phyloP scores from a whole-genome alignment of 2,329 filamentous ascomycete species.

The Seiridium cupressi region DNA sequence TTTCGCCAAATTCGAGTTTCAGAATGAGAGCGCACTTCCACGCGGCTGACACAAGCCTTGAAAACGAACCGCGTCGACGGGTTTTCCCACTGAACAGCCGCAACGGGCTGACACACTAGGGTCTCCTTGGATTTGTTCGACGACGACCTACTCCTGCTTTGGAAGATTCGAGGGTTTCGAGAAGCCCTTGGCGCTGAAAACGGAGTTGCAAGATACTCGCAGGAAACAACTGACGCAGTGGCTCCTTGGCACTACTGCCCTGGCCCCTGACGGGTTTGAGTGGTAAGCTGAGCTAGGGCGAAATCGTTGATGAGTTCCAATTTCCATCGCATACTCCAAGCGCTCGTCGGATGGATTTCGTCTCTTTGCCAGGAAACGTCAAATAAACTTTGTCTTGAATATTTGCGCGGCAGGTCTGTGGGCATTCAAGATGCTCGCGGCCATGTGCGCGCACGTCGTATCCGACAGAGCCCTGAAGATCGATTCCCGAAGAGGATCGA shows the following conservation, averaged over 20 bases:
- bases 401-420: no score
- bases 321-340: no score
- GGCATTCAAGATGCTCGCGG: no score
- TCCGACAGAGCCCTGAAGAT: neutral
- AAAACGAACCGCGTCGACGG: neutral
- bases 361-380: no score
- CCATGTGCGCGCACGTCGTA: neutral
- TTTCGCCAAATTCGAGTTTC: constrained; percentile 14
- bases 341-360: no score
- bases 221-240: neutral
- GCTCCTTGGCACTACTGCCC: constrained; percentile 2
- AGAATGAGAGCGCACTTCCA: constrained; percentile 5
- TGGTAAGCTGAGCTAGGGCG: neutral
- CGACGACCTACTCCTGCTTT: neutral
- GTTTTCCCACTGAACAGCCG: constrained; percentile 16
- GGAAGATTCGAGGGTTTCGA: constrained; percentile 21
- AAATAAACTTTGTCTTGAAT: no score
- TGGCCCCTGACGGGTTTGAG: neutral
- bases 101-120: constrained; percentile 19
- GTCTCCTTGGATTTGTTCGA: neutral
- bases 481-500: neutral
- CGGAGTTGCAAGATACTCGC: neutral
- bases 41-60: constrained; percentile 14
- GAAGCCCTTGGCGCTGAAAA: constrained; percentile 15
- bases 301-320: no score